A percentile compares a stretch with the other conserved stretches of the same genome.
phyloP scores from a whole-genome alignment of 1,284 basidiomycete genomes.

The Rhodotorula mucilaginosa region DNA sequence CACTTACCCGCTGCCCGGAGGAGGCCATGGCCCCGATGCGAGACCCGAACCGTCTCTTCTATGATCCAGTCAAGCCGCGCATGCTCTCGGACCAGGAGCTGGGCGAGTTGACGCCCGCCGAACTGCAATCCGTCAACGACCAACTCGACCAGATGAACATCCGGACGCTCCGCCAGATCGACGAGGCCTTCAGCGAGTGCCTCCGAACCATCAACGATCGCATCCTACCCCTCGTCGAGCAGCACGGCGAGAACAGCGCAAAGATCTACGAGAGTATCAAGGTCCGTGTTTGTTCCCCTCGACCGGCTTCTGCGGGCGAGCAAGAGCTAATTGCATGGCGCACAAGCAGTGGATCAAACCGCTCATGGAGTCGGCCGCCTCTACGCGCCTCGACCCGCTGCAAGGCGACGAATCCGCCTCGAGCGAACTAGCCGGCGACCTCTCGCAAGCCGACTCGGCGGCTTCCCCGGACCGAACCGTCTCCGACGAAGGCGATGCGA shows the following conservation, averaged over 20 bases:
- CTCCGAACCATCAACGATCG: slow-evolving; percentile 39
- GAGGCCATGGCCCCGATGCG: slow-evolving; percentile 20
- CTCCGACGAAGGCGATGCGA: slow-evolving; percentile 17
- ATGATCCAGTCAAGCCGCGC: slow-evolving; percentile 30
- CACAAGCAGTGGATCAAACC: slow-evolving; percentile 40
- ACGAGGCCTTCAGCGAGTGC: slow-evolving; percentile 39
- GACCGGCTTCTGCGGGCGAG: background rate
- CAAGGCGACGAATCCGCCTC: slow-evolving; percentile 15
- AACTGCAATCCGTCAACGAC: slow-evolving; percentile 39
- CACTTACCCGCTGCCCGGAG: background rate
- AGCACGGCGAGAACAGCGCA: slow-evolving; percentile 41
- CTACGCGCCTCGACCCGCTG: slow-evolving; percentile 20
- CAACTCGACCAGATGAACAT: slow-evolving; percentile 44
- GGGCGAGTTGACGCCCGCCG: slow-evolving; percentile 30
- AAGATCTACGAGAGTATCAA: slow-evolving; percentile 43
- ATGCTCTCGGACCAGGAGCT: slow-evolving; percentile 39
- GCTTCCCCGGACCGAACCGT: slow-evolving; percentile 20
- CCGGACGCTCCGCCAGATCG: slow-evolving; percentile 38
- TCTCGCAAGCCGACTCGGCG: background rate
- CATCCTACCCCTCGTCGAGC: slow-evolving; percentile 39
- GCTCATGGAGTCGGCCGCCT: slow-evolving; percentile 43
- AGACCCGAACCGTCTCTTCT: slow-evolving; percentile 32
- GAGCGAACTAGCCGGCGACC: slow-evolving; percentile 15
- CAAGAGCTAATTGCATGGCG: background rate
- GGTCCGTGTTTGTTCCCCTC: slow-evolving; percentile 20